These are phyloP conservation scores for Botrytis medusae DNA, from an alignment of 2,329 filamentous ascomycete genomes.

Conservation along the genomic window DNA sequence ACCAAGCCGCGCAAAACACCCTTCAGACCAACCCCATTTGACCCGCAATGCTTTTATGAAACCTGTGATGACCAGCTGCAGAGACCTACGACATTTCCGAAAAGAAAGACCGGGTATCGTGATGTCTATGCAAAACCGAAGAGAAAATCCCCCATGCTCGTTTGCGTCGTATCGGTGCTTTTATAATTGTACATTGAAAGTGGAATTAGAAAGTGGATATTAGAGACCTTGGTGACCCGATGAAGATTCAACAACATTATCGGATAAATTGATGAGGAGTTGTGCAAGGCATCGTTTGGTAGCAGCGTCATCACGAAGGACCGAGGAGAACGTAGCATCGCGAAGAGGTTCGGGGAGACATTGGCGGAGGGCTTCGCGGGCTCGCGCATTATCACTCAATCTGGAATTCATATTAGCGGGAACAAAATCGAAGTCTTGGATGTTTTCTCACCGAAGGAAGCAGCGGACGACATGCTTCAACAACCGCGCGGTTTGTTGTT, in stretches of 20 bases:
- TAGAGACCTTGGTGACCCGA: conserved; percentile 38
- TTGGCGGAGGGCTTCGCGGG: conserved; percentile 89
- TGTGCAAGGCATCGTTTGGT: conserved; percentile 98
- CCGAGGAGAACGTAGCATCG: conserved; percentile 94
- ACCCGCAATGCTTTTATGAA: conserved; percentile 37
- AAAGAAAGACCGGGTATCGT: conserved; percentile 40
- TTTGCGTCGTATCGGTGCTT: conserved; percentile 30
- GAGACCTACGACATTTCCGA: conserved; percentile 32
- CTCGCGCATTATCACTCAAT: conserved; percentile 92
- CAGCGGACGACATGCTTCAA: conserved; percentile 97
- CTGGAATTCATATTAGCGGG: conserved; percentile 47
- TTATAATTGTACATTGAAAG: conserved; percentile 38
- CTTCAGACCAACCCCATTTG: conserved; percentile 29
- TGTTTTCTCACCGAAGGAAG: conserved; percentile 74
- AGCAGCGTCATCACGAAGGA: conserved; percentile 92
- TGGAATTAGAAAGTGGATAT: conserved; percentile 23
- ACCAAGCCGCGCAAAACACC: conserved; percentile 28
- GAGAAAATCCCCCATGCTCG: conserved; percentile 32
- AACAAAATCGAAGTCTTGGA: neutral
- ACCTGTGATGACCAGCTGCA: conserved; percentile 33
- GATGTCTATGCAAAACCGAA: conserved; percentile 40
- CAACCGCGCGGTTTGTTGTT: conserved; percentile 92
- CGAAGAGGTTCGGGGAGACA: conserved; percentile 98
- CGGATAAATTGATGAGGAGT: conserved; percentile 91
- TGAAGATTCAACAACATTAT: conserved; percentile 64